Conservation (phyloP, 176 grass and related monocot genomes). For the Puccinellia tenuiflora region DNA sequence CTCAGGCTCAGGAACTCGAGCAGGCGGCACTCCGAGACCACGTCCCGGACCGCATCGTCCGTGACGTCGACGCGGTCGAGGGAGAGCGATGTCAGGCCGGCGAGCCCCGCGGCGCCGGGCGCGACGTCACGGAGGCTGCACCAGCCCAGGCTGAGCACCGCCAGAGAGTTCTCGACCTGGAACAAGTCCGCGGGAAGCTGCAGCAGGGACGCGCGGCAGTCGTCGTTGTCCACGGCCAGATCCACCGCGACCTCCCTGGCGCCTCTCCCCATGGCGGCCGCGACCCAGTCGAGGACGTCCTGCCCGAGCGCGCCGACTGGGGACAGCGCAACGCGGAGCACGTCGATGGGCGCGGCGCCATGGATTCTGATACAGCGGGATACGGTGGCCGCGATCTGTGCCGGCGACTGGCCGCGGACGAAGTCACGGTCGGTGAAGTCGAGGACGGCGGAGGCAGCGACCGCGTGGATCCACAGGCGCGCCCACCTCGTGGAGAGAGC, state of each 20-base stretch:
- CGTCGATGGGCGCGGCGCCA: slow-evolving; percentile 27
- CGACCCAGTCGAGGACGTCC: slow-evolving; percentile 35
- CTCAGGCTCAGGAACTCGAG: slow-evolving; percentile 53
- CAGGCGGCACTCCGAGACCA: slow-evolving; percentile 12
- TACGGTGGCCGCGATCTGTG: slow-evolving; percentile 18
- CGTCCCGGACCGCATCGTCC: background rate
- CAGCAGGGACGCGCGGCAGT: background rate
- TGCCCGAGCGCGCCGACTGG: slow-evolving; percentile 3
- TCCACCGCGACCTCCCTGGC: slow-evolving; percentile 41
- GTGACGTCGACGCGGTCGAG: slow-evolving; percentile 30
- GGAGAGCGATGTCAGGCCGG: slow-evolving; percentile 25
- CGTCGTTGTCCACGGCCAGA: slow-evolving; percentile 1
- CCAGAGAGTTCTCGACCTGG: slow-evolving; percentile 13
- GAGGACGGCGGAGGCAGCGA: slow-evolving; percentile 30
- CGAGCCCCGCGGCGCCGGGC: background rate
- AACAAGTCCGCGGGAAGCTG: slow-evolving; percentile 25
- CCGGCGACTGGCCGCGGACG: slow-evolving; percentile 28
- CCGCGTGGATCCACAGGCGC: background rate
- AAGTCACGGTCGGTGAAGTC: slow-evolving; percentile 42
- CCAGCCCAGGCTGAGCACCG: slow-evolving; percentile 19
- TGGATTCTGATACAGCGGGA: slow-evolving; percentile 7
- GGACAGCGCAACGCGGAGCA: slow-evolving; percentile 33
- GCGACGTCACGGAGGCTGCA: slow-evolving; percentile 14
- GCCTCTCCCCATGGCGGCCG: slow-evolving; percentile 23
- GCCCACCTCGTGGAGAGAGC: slow-evolving; percentile 22